phyloP scores from a whole-genome alignment of 257 asterid species.

The Solanum clarkiae region DNA sequence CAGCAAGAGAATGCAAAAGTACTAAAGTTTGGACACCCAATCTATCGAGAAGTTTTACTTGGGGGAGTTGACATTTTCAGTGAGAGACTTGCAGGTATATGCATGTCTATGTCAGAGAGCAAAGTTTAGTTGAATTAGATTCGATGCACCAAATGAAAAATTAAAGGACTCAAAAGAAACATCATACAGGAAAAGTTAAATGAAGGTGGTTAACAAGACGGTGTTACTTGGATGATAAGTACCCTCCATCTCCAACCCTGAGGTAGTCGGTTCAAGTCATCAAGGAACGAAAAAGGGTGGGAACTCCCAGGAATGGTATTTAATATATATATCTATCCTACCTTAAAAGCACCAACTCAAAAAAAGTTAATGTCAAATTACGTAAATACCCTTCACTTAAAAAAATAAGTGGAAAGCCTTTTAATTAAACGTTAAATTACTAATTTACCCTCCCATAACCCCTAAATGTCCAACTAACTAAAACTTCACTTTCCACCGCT shows the following conservation, averaged over 20 bases:
- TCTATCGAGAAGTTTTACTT: not conserved
- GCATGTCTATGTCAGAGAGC: not conserved
- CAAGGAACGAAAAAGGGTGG: not conserved
- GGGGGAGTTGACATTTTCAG: not conserved
- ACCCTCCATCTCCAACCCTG: not conserved
- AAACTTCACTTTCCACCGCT: no score
- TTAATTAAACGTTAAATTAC: no score
- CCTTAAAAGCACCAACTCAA: no score
- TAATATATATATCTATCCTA: no score
- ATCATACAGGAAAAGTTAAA: not conserved
- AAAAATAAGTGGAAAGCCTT: no score
- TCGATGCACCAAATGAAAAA: not conserved
- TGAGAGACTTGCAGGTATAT: not conserved
- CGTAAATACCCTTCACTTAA: no score
- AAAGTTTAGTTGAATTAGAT: not conserved
- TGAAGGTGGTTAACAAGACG: not conserved
- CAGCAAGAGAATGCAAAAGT: not conserved
- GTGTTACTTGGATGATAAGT: not conserved
- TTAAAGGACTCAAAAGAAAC: not conserved
- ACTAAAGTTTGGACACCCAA: not conserved
- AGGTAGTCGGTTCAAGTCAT: not conserved
- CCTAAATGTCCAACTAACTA: no score
- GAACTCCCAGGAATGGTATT: not conserved
- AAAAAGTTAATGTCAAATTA: no score
- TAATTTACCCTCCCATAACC: no score